These are phyloP conservation scores for Agrostemma githago DNA, from an alignment of 148 eudicot species.

Conservation along the genomic window DNA sequence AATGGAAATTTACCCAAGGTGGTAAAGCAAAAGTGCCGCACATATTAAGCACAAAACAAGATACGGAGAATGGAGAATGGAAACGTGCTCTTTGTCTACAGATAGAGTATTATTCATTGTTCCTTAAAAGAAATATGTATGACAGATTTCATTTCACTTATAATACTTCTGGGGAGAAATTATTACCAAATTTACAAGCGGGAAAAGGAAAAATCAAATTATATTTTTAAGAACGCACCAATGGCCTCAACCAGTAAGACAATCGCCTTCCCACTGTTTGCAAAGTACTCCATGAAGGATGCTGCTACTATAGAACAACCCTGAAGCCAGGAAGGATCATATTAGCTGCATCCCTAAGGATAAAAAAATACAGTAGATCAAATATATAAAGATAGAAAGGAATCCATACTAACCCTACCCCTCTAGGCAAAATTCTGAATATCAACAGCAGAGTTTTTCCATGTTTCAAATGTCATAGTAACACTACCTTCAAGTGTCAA, in stretches of 20 bases:
- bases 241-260: constrained; percentile 62
- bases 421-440: not conserved
- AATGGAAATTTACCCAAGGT: not conserved
- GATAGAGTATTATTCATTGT: not conserved
- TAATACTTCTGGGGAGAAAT: not conserved
- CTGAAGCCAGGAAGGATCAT: constrained; percentile 29
- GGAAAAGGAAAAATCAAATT: constrained; percentile 1
- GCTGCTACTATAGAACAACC: constrained; percentile 61
- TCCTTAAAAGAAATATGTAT: not conserved
- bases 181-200: not conserved
- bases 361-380: not conserved
- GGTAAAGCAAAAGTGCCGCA: not conserved
- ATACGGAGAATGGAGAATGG: not conserved
- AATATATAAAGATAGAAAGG: not conserved
- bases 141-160: not conserved
- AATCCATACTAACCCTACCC: not conserved
- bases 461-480: not conserved
- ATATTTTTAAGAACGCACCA: constrained; percentile 41
- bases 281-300: constrained; percentile 45
- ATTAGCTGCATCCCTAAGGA: constrained; percentile 9
- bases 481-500: not conserved
- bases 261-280: constrained; percentile 49
- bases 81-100: not conserved
- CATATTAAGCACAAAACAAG: not conserved
- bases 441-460: not conserved